phyloP scores from a whole-genome alignment of 495 filamentous ascomycete genomes.

The Baudoinia panamericana region DNA sequence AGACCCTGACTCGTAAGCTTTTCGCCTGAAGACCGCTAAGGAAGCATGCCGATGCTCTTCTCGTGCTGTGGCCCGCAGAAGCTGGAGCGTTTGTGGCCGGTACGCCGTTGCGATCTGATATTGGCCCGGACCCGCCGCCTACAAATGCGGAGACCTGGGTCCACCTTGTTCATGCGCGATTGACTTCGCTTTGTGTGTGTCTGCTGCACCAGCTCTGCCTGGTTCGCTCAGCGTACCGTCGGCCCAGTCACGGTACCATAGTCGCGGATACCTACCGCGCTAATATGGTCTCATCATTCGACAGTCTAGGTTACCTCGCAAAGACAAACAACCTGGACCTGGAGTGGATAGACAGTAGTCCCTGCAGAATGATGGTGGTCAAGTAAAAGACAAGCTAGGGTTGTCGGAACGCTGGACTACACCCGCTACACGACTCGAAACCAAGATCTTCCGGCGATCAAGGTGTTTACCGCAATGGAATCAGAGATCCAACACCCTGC shows the following conservation, averaged over 20 bases:
- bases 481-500: constrained; percentile 4
- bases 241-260: neutral
- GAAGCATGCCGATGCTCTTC: too few species aligned
- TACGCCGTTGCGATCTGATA: too few species aligned
- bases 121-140: neutral
- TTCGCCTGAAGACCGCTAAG: too few species aligned
- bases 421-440: too few species aligned
- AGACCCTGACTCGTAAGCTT: too few species aligned
- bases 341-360: constrained; percentile 6
- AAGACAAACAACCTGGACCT: neutral
- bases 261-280: neutral
- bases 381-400: too few species aligned
- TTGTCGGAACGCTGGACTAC: too few species aligned
- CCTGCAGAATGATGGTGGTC: constrained; percentile 15
- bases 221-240: neutral
- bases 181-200: neutral
- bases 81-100: too few species aligned
- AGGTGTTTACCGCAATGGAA: neutral
- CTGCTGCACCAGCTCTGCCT: too few species aligned
- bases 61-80: too few species aligned
- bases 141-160: neutral
- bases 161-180: neutral
- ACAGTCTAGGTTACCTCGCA: constrained; percentile 6
- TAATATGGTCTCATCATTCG: constrained; percentile 18
- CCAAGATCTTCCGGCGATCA: neutral